These are phyloP conservation scores for Metschnikowia cubensis DNA, from an alignment of 805 yeast genomes.

Conservation along the genomic window DNA sequence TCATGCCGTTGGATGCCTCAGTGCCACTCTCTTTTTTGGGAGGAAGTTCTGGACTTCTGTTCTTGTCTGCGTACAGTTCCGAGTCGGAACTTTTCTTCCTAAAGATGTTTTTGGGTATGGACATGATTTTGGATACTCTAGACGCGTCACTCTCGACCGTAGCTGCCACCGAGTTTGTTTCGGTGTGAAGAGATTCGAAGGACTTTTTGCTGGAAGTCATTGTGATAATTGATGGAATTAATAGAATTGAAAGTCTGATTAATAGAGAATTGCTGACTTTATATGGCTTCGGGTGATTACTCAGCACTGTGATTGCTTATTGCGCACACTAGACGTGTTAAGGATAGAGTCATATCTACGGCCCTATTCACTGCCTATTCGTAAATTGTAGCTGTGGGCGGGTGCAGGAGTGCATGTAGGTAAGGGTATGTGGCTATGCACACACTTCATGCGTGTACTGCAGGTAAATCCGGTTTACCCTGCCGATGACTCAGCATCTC, in stretches of 20 bases:
- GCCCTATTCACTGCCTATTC: background rate
- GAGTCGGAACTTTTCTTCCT: background rate
- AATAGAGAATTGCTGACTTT: background rate
- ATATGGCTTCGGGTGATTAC: background rate
- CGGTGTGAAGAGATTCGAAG: slow-evolving; percentile 7
- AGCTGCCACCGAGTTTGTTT: slow-evolving; percentile 7
- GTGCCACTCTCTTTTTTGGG: background rate
- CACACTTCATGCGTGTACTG: background rate
- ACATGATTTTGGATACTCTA: slow-evolving; percentile 2
- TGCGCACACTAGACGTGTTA: background rate
- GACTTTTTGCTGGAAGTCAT: slow-evolving; percentile 11
- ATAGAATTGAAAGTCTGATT: background rate
- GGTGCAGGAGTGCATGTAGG: background rate
- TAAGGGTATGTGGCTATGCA: background rate
- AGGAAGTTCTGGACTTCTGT: too few relatives aligned
- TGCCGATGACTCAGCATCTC: background rate
- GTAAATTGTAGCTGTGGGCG: background rate
- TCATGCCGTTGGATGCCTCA: background rate
- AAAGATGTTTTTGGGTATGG: slow-evolving; percentile 1
- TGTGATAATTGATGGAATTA: background rate
- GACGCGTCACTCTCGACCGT: slow-evolving; percentile 3
- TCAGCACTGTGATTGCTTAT: background rate
- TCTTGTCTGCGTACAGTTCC: background rate
- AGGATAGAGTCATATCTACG: background rate
- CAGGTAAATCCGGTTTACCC: background rate